Conservation (phyloP, 768 basidiomycete genomes). For the Gymnopilus junonius region DNA sequence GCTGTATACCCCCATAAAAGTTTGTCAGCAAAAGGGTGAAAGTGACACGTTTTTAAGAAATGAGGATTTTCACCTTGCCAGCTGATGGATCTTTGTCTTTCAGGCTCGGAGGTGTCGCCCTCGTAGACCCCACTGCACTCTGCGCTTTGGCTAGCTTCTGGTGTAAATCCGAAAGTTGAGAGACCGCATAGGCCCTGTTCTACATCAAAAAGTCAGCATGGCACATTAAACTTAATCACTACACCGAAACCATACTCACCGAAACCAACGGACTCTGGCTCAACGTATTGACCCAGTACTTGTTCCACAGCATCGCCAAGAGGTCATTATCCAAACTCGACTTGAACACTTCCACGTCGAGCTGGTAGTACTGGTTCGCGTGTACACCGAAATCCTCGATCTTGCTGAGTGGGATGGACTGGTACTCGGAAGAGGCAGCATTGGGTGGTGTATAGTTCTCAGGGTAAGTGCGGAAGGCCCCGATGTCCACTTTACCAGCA, state of each 20-base stretch:
- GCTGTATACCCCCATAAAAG: constrained; percentile 19
- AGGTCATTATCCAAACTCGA: constrained; percentile 86
- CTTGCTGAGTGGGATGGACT: constrained; percentile 95
- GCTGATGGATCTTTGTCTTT: constrained; percentile 52
- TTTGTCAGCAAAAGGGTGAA: too few relatives aligned
- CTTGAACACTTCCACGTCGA: constrained; percentile 97
- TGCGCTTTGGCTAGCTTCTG: constrained; percentile 86
- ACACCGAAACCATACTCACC: constrained; percentile 47
- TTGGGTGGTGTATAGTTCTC: constrained; percentile 90
- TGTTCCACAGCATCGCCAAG: constrained; percentile 94
- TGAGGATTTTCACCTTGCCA: constrained; percentile 45
- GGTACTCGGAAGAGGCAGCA: constrained; percentile 79
- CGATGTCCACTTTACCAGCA: constrained; percentile 98
- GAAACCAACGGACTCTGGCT: constrained; percentile 93
- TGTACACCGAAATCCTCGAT: constrained; percentile 99
- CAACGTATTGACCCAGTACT: constrained; percentile 98
- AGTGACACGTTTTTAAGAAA: too few relatives aligned
- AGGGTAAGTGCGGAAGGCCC: constrained; percentile 97
- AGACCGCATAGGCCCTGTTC: constrained; percentile 94
- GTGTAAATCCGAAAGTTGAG: constrained; percentile 88
- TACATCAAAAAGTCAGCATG: constrained; percentile 30
- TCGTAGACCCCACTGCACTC: constrained; percentile 56
- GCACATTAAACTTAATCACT: too few relatives aligned
- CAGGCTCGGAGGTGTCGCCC: constrained; percentile 55
- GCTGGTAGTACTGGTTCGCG: constrained; percentile 92